Evolutionary conservation across 2,329 filamentous ascomycete genomes (phyloP).

Genomic region (Tolypocladium amazonense): DNA sequence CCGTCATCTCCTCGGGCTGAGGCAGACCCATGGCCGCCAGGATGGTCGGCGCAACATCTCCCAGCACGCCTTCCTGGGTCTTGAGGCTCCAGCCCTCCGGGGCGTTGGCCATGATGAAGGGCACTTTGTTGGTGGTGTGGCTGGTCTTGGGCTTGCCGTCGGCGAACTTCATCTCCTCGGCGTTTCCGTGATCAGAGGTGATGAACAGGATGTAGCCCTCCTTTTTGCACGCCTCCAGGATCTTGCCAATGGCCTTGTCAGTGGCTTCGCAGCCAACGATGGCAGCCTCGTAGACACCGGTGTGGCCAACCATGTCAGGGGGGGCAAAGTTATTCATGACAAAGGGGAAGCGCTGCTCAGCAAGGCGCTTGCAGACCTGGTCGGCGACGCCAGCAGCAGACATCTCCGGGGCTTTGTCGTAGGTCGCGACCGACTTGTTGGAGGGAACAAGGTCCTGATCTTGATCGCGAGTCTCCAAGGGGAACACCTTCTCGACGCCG

Average conservation of each 20-base stretch:
- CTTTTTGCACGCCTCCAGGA: slow-evolving; percentile 90
- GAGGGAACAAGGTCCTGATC: slow-evolving; percentile 68
- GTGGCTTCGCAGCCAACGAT: slow-evolving; percentile 77
- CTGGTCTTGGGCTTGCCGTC: slow-evolving; percentile 96
- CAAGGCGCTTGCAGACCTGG: slow-evolving; percentile 80
- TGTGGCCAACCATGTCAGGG: slow-evolving; percentile 98
- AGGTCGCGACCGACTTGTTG: slow-evolving; percentile 82
- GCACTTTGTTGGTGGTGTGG: slow-evolving; percentile 96
- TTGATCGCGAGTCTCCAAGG: slow-evolving; percentile 84
- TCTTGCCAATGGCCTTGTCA: slow-evolving; percentile 85
- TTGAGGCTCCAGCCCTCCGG: slow-evolving; percentile 80
- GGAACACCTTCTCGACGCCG: slow-evolving; percentile 92
- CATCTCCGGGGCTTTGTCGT: slow-evolving; percentile 94
- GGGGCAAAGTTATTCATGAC: slow-evolving; percentile 99
- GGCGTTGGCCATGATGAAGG: slow-evolving; percentile 96
- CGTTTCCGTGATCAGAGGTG: slow-evolving; percentile 94
- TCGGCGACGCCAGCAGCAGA: slow-evolving; percentile 82
- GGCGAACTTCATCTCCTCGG: slow-evolving; percentile 96
- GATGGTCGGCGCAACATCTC: slow-evolving; percentile 93
- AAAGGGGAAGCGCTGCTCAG: slow-evolving; percentile 81
- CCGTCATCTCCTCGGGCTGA: slow-evolving; percentile 87
- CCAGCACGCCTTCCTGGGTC: slow-evolving; percentile 79
- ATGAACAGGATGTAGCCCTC: slow-evolving; percentile 89
- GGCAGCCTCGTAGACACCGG: slow-evolving; percentile 91
- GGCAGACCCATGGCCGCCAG: slow-evolving; percentile 84